Evolutionary conservation across 176 grass and related monocot genomes (phyloP).

Genomic region (Musa schizocarpa): DNA sequence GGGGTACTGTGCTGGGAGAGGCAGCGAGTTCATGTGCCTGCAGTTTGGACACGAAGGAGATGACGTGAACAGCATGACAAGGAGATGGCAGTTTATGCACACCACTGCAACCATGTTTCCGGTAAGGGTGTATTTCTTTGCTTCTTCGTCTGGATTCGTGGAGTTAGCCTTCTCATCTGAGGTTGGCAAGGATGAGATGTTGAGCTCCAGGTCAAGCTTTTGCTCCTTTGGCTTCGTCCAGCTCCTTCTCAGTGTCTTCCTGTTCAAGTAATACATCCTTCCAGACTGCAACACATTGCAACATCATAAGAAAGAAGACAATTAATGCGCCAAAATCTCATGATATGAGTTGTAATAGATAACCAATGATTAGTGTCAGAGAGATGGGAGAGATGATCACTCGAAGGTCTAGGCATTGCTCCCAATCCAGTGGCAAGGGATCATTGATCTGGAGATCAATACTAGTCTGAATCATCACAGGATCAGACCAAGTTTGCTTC

Average conservation of each 20-base stretch:
- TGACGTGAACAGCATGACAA: constrained; percentile 76
- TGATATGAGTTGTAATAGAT: background rate
- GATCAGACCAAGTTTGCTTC: constrained; percentile 56
- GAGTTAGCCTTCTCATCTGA: background rate
- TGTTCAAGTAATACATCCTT: constrained; percentile 95
- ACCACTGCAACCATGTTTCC: constrained; percentile 73
- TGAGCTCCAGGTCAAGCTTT: constrained; percentile 69
- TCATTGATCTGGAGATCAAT: constrained; percentile 72
- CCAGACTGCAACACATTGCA: constrained; percentile 51
- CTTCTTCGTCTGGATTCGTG: constrained; percentile 22
- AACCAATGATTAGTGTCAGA: background rate
- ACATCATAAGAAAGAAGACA: constrained; percentile 10
- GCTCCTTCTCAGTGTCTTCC: constrained; percentile 78
- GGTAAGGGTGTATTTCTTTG: constrained; percentile 2
- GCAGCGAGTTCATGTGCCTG: constrained; percentile 43
- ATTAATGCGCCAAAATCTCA: constrained; percentile 16
- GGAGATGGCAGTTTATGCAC: constrained; percentile 75
- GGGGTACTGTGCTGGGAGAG: background rate
- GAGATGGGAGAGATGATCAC: constrained; percentile 25
- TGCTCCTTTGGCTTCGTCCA: constrained; percentile 69
- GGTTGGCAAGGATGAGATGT: constrained; percentile 33
- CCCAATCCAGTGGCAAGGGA: constrained; percentile 79
- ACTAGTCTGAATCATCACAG: constrained; percentile 25
- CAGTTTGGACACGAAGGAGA: constrained; percentile 89
- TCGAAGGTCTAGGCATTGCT: constrained; percentile 87